Conservation (phyloP, 805 yeast species). For the Ogataea minuta region DNA sequence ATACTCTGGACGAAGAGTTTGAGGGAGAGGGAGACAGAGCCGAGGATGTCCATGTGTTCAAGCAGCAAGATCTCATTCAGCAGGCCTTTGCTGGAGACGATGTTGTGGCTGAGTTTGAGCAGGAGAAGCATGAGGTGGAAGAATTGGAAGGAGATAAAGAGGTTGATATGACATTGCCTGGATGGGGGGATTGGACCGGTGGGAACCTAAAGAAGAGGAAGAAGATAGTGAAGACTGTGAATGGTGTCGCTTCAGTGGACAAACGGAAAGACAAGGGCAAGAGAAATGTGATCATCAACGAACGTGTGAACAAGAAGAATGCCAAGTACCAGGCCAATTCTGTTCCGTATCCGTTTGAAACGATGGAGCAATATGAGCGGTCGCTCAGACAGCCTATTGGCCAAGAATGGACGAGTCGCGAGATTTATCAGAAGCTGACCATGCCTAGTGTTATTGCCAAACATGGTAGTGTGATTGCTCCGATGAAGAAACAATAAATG, state of each 20-base stretch:
- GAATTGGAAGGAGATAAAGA: slow-evolving; percentile 85
- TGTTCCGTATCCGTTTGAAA: slow-evolving; percentile 96
- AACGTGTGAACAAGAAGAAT: slow-evolving; percentile 78
- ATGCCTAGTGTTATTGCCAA: slow-evolving; percentile 87
- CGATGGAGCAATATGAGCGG: slow-evolving; percentile 91
- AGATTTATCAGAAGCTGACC: slow-evolving; percentile 80
- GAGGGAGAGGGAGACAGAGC: slow-evolving; percentile 47
- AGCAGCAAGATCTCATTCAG: slow-evolving; percentile 76
- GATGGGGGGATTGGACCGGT: slow-evolving; percentile 99
- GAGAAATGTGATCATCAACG: slow-evolving; percentile 85
- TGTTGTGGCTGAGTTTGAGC: slow-evolving; percentile 66
- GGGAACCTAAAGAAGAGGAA: slow-evolving; percentile 46
- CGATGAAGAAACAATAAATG: slow-evolving; percentile 66
- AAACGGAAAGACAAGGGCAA: slow-evolving; percentile 75
- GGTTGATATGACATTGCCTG: slow-evolving; percentile 84
- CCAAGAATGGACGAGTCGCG: slow-evolving; percentile 91
- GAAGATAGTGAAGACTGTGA: slow-evolving; percentile 65
- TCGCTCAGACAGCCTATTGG: slow-evolving; percentile 95
- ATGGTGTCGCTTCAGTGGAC: slow-evolving; percentile 71
- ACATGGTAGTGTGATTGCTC: slow-evolving; percentile 88
- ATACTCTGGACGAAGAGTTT: slow-evolving; percentile 47
- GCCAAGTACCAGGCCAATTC: slow-evolving; percentile 79
- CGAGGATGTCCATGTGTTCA: slow-evolving; percentile 53
- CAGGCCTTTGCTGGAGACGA: slow-evolving; percentile 98
- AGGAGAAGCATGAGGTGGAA: slow-evolving; percentile 65